phyloP scores from a whole-genome alignment of 192 early-diverging fungal species.

The Podila minutissima region DNA sequence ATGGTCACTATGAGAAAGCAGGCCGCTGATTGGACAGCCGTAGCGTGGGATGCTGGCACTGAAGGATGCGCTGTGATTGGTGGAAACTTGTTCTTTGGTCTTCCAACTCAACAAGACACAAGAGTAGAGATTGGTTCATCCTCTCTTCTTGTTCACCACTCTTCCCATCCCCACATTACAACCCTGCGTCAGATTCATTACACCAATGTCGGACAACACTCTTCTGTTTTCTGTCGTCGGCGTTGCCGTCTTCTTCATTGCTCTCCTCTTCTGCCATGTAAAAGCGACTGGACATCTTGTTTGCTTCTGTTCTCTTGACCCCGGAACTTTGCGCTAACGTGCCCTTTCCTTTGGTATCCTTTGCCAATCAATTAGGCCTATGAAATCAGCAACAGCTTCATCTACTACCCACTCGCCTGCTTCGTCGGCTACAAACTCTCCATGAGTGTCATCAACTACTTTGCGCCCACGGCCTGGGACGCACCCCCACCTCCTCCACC shows the following conservation, averaged over 20 bases:
- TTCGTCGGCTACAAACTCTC: slow-evolving; percentile 30
- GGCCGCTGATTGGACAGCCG: background rate
- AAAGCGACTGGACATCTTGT: background rate
- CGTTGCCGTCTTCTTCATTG: slow-evolving; percentile 21
- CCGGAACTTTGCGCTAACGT: background rate
- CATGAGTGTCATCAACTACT: slow-evolving; percentile 19
- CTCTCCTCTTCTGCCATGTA: slow-evolving; percentile 48
- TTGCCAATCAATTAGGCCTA: slow-evolving; percentile 24
- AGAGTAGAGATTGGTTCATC: background rate
- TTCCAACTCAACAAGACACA: background rate
- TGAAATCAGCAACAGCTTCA: slow-evolving; percentile 25
- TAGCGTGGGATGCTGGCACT: slow-evolving; percentile 2
- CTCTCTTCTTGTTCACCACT: background rate
- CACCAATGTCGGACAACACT: slow-evolving; percentile 27
- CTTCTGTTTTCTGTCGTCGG: slow-evolving; percentile 22
- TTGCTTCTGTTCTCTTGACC: background rate
- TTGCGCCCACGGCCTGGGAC: slow-evolving; percentile 39
- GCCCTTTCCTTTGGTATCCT: background rate
- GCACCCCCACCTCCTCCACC: slow-evolving; percentile 26
- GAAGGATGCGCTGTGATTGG: background rate
- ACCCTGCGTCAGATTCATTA: no score
- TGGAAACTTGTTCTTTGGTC: background rate
- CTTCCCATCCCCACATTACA: background rate
- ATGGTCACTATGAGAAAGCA: no score
- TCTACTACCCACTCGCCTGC: slow-evolving; percentile 37